Base-by-base conservation (phyloP, 371 early-diverging fungal species). In the Apophysomyces trapeziformis region DNA sequence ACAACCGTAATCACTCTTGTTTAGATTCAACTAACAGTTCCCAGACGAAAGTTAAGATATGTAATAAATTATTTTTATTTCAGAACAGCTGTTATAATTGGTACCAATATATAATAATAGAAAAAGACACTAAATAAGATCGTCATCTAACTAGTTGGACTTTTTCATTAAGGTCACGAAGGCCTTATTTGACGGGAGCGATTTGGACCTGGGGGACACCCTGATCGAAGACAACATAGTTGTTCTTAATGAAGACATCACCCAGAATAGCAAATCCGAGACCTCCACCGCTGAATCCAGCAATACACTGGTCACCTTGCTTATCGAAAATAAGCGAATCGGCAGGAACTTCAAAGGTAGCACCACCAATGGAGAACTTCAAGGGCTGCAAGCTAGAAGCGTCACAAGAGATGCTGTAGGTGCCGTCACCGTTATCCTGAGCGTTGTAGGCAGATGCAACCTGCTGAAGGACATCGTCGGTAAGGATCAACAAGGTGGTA, bases 401-500 rank as follows among this genome's bases (percentile, higher is more conserved):
- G 35, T 74, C 67, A 46, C 77, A 77, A 14, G 45, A 18, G 36
- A 77, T 74, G 12, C 13, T 68, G 63, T 66, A 77, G 0, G 74
- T 66, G 9, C 77, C 74, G 45, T 77, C 74, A 7, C 47, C 45
- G 35, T 72, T 71, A 35, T 65, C 69, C 1, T 38, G 58, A 16
- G 77, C 74, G 37, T 54, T 58, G 36, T 73, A 74, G 1, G 60
- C 38, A n/a, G 18, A 18, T 16, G 74, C 74, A 7, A 77, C 58
- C 35, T 56, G 54, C 7, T 26, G 36, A 13, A 82, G 82, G 4
- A 79, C 68, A 16, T 64, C 58, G 7, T 76, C 68, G 16, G 79
- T 76, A 45, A 85, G 76, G 43, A 87, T 71, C 62, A 87, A 70
- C 18, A 87, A 67, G 2, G 86, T 86, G 45, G 88, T 85, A 14